Percentiles rank a stretch among this genome's conserved stretches.
Conservation (phyloP, 352 stramenopile species). For the Phytophthora boehmeriae region DNA sequence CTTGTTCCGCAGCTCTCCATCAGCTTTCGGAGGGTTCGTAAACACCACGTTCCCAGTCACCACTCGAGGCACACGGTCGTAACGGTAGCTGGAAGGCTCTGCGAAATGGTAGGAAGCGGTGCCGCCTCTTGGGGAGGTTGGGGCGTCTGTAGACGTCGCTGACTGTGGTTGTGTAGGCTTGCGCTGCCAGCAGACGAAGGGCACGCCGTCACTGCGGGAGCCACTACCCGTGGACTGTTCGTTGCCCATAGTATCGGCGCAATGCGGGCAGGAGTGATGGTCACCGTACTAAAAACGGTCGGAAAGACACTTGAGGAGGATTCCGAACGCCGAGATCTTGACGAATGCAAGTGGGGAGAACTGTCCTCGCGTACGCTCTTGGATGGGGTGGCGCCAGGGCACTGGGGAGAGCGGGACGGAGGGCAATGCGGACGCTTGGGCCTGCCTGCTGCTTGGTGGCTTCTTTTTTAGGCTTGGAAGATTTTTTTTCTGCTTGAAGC, state of each 20-base stretch:
- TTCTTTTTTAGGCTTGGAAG: constrained; percentile 15
- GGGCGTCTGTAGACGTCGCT: constrained; percentile 14
- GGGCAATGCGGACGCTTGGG: background rate
- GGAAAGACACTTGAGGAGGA: constrained; percentile 4
- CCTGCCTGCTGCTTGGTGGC: background rate
- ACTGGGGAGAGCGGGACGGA: no score
- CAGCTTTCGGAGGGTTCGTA: constrained; percentile 67
- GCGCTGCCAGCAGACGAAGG: constrained; percentile 70
- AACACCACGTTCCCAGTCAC: constrained; percentile 62
- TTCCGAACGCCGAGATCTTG: no score
- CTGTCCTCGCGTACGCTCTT: background rate
- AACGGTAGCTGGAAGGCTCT: constrained; percentile 83
- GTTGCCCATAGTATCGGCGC: constrained; percentile 49
- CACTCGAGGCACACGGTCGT: constrained; percentile 62
- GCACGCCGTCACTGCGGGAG: constrained; percentile 55
- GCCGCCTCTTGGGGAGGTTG: constrained; percentile 25
- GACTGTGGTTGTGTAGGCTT: constrained; percentile 24
- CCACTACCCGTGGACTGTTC: constrained; percentile 52
- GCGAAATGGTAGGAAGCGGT: constrained; percentile 70
- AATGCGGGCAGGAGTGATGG: constrained; percentile 32
- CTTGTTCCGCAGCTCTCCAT: constrained; percentile 72
- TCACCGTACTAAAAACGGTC: constrained; percentile 4
- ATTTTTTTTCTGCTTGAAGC: constrained; percentile 16
- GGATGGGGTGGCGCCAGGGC: background rate
- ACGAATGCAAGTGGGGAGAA: no score